Percentiles rank a stretch among this genome's conserved stretches.
These are phyloP conservation scores for Tuber magnatum DNA, from an alignment of 495 filamentous ascomycete species.

Conservation along the genomic window DNA sequence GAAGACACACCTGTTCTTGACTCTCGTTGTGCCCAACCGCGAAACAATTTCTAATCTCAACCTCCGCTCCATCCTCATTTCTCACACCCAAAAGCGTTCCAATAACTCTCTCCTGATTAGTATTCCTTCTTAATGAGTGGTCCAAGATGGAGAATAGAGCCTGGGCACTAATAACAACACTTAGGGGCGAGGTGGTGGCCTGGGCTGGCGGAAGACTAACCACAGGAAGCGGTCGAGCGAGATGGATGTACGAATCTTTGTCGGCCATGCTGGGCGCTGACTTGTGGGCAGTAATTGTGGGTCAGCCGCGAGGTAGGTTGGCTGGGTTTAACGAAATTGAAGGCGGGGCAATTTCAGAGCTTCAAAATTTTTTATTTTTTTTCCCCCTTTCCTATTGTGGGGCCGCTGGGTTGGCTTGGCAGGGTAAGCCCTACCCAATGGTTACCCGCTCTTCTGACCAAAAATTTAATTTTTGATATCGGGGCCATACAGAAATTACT, in stretches of 20 bases:
- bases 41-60: constrained; percentile 89
- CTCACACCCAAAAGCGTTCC: constrained; percentile 87
- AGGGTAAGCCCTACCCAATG: constrained; percentile 29
- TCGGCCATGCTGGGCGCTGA: constrained; percentile 63
- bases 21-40: constrained; percentile 97
- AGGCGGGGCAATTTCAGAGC: constrained; percentile 13
- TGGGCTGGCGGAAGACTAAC: constrained; percentile 61
- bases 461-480: neutral
- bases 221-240: constrained; percentile 78
- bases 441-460: neutral
- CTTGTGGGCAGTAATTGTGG: neutral
- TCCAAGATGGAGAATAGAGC: constrained; percentile 95
- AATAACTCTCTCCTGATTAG: constrained; percentile 88
- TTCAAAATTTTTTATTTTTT: too few relatives aligned
- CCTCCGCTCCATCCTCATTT: constrained; percentile 91
- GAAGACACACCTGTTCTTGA: constrained; percentile 61
- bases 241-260: constrained; percentile 80
- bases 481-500: neutral
- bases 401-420: constrained; percentile 38
- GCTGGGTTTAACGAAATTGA: constrained; percentile 14
- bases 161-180: constrained; percentile 88
- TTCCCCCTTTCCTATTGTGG: constrained; percentile 30
- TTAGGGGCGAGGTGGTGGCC: constrained; percentile 74
- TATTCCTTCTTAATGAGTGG: constrained; percentile 83
- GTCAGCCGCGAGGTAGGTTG: constrained; percentile 11